Evolutionary conservation across 768 basidiomycete species (phyloP).

Genomic region (Daedaleopsis nitida): DNA sequence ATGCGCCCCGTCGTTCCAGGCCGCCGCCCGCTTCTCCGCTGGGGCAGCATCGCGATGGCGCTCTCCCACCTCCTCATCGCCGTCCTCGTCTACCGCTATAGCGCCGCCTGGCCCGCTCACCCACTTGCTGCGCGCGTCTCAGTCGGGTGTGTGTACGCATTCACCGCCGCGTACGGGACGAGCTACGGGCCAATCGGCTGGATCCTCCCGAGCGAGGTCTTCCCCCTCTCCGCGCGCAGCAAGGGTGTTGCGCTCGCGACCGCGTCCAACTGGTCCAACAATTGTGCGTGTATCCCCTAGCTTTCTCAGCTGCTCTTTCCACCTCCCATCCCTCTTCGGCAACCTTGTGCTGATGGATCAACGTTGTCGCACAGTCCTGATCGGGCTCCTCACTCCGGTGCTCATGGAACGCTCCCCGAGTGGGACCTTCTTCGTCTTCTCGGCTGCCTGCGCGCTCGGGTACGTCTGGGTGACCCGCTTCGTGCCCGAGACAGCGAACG

Average conservation of each 20-base stretch:
- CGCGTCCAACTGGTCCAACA: slow-evolving; percentile 85
- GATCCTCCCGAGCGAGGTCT: slow-evolving; percentile 84
- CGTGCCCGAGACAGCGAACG: slow-evolving; percentile 78
- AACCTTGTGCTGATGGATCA: neutral
- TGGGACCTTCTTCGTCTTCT: slow-evolving; percentile 69
- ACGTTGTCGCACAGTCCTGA: slow-evolving; percentile 57
- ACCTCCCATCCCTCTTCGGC: neutral
- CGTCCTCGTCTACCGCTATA: slow-evolving; percentile 55
- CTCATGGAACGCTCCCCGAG: slow-evolving; percentile 67
- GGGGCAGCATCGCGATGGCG: slow-evolving; percentile 67
- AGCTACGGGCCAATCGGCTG: slow-evolving; percentile 82
- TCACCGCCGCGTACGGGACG: slow-evolving; percentile 76
- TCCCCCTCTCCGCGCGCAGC: slow-evolving; percentile 75
- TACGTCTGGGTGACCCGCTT: slow-evolving; percentile 70
- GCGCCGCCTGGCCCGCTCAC: slow-evolving; percentile 61
- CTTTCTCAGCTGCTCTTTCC: neutral
- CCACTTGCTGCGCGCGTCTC: slow-evolving; percentile 63
- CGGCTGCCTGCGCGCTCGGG: slow-evolving; percentile 61
- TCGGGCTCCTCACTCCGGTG: slow-evolving; percentile 73
- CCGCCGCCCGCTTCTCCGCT: slow-evolving; percentile 63
- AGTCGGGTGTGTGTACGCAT: slow-evolving; percentile 73
- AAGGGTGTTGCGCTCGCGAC: slow-evolving; percentile 84
- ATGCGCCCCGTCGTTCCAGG: slow-evolving; percentile 39
- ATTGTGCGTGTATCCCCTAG: slow-evolving; percentile 43
- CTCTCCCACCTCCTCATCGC: slow-evolving; percentile 67